Evolutionary conservation across 176 grass and related monocot genomes (phyloP), one percentile per base, ranked within the genome.

Genomic region (Phoenix dactylifera): DNA sequence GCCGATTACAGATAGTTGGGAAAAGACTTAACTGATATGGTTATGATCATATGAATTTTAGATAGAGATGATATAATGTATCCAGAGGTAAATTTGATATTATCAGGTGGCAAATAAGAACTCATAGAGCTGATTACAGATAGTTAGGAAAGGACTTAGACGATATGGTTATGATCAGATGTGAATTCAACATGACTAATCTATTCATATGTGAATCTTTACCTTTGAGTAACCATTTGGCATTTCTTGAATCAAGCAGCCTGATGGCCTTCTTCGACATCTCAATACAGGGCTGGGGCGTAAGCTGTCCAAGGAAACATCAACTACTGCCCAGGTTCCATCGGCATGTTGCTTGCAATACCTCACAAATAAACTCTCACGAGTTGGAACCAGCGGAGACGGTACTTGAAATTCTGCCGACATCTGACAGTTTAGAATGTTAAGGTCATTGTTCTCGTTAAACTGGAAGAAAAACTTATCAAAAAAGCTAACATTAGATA

Each of bases 191-290:
- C 1, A 44, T 9, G 6, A 44, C 35, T 44, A 44, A 44, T 44
- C 10, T 44, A 14, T 44, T 44, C 2, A 3, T 44, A 44, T 3
- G 35, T 3, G 10, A 44, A 0, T 44, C 35, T 50, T 67, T 51
- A 88, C 87, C 85, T 98, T 93, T 1, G 94, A 98, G 67, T 98
- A 93, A 18, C 94, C 94, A 60, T 98, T 98, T 6, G 94, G 94
- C 76, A 92, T 85, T 76, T 98, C 94, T 66, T 89, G 88, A 64
- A 98, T 98, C 39, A 98, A 68, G 58, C 94, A 98, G 26, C 94
- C 94, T 0, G 94, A 98, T 0, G 94, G 88, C 53, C 94, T 51
- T 59, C 94, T 79, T 0, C 84, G 64, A 39, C 85, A 93, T 16
- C 78, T 79, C 54, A 82, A 28, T 9, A 81, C 76, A 0, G 85